These are phyloP conservation scores for Eucalyptus regnans DNA, from an alignment of 345 rosid genomes.

Conservation along the genomic window DNA sequence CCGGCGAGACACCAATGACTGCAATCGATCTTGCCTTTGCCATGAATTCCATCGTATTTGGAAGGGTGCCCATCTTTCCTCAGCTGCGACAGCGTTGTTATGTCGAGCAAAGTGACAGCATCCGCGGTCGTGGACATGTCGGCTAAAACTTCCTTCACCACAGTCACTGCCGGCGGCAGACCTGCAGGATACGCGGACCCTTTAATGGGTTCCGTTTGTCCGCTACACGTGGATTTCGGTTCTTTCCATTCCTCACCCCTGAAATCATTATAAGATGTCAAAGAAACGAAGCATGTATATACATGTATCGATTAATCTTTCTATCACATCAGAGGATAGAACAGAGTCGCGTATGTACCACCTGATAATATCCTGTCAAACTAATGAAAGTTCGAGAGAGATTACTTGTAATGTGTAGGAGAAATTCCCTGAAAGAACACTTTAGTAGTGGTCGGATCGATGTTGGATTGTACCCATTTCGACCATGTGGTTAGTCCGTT, in stretches of 20 bases:
- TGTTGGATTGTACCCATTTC: conserved; percentile 34
- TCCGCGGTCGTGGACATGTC: neutral
- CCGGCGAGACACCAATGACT: conserved; percentile 44
- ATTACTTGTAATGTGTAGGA: conserved; percentile 44
- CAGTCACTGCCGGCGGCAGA: conserved; percentile 1
- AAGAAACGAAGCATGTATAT: neutral
- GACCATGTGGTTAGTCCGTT: conserved; percentile 44
- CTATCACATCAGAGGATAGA: neutral
- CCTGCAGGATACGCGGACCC: conserved; percentile 28
- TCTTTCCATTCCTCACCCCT: conserved; percentile 29
- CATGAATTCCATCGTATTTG: neutral
- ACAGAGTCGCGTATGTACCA: neutral
- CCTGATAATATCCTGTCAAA: neutral
- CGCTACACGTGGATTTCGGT: conserved; percentile 7
- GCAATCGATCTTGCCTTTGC: conserved; percentile 18
- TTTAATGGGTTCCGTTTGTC: conserved; percentile 8
- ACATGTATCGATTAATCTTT: neutral
- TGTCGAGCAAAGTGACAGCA: conserved; percentile 12
- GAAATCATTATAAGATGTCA: neutral
- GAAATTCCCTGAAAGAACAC: conserved; percentile 53
- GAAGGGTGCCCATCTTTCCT: conserved; percentile 41
- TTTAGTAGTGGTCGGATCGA: conserved; percentile 20
- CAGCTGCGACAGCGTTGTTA: conserved; percentile 25
- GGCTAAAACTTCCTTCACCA: conserved; percentile 10
- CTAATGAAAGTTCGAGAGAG: neutral